Evolutionary conservation across 2,329 filamentous ascomycete species (phyloP), one percentile per base, ranked within the genome.

Genomic region (Magnaporthiopsis rhizophila): DNA sequence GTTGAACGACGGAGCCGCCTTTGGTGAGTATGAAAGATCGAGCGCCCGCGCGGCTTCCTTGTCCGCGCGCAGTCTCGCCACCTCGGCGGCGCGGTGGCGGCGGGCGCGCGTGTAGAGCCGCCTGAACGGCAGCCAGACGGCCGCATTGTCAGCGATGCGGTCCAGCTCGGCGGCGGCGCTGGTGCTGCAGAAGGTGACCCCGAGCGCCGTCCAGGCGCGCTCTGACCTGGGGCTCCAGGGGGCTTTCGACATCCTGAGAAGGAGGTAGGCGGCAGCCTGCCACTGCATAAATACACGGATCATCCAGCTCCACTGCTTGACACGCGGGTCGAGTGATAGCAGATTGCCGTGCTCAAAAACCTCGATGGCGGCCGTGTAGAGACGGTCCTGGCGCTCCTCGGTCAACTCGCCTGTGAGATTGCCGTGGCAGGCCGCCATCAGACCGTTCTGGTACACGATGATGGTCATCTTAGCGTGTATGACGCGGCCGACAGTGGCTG

Each of bases 221-320:
- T 68, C 72, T 59, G 71, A 69, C 38, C 67, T 68, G 7, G 72
- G 65, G 59, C 68, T 69, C 72, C 79, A 81, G 1, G 76, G 74
- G 0, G 78, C 74, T 3, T 77, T 78, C 18, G 77, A 78, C 1
- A 80, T 72, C 68, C 85, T 81, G 15, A 86, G 76, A 34, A 86
- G 68, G 0, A 85, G 74, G 67, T 83, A 86, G 0, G 83, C 82
- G 3, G 86, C 78, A 5, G 84, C 82, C 67, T 86, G 79, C 82
- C 83, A 86, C 65, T 86, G 83, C 0, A 80, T 83, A 69, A 85
- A 86, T 0, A 82, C 84, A 68, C 85, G 81, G 71, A 83, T 86
- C 7, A 85, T 74, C 84, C 84, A 87, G 24, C 81, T 80, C 79
- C 81, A 86, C 60, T 80, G 80, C 12, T 77, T 77, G 63, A 77